These are phyloP conservation scores for Anaeramoeba ignava DNA, from an alignment of 78 protist species.

Conservation along the genomic window DNA sequence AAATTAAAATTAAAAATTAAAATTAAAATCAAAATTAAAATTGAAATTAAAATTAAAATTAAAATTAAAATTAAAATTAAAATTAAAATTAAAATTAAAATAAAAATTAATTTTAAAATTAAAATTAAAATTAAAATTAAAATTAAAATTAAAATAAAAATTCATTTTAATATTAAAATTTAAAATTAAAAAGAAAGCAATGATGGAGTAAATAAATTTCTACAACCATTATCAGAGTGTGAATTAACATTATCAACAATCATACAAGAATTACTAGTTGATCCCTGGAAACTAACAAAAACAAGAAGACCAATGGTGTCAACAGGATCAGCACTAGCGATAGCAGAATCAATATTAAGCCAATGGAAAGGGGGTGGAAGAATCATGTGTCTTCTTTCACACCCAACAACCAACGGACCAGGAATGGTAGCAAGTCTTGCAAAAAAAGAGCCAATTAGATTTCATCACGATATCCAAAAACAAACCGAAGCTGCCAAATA, in stretches of 20 bases:
- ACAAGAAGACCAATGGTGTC: background rate
- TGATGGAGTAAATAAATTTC: too few relatives aligned
- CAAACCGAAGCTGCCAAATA: background rate
- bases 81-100: too few relatives aligned
- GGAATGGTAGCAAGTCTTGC: background rate
- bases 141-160: too few relatives aligned
- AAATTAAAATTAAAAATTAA: too few relatives aligned
- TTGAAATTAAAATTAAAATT: too few relatives aligned
- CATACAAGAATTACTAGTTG: constrained; percentile 72
- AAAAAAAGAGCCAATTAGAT: background rate
- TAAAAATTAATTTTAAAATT: too few relatives aligned
- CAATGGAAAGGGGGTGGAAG: background rate
- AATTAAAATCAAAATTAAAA: too few relatives aligned
- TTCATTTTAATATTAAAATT: too few relatives aligned
- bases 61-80: too few relatives aligned
- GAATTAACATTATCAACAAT: constrained; percentile 62
- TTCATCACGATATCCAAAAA: background rate
- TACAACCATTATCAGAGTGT: constrained; percentile 62
- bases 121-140: too few relatives aligned
- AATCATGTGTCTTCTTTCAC: background rate
- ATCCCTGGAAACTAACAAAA: constrained; percentile 76
- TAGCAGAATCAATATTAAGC: constrained; percentile 9
- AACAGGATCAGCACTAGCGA: constrained; percentile 5
- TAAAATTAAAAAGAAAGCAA: too few relatives aligned
- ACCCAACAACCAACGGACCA: constrained; percentile 3